phyloP scores from a whole-genome alignment of 176 grass and related monocot genomes.

The Triticum dicoccoides region DNA sequence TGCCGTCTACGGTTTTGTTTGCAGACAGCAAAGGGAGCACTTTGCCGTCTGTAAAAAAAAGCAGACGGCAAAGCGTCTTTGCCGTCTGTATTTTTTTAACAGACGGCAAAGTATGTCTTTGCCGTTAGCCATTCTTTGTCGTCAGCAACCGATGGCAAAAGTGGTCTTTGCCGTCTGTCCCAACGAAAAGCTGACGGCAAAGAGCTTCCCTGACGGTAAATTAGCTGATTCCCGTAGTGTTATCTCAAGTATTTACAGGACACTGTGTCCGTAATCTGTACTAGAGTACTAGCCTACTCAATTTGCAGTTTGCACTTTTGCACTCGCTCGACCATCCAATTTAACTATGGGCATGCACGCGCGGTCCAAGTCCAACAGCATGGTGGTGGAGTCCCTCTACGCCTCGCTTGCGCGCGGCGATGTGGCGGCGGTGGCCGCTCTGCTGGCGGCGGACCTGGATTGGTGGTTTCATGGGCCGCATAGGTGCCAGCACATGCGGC shows the following conservation, averaged over 20 bases:
- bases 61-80: too few relatives aligned
- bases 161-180: too few relatives aligned
- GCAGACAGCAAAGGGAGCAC: too few relatives aligned
- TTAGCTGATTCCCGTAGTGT: too few relatives aligned
- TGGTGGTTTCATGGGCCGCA: conserved; percentile 48
- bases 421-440: neutral
- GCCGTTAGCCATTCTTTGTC: too few relatives aligned
- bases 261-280: neutral
- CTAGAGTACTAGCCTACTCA: neutral
- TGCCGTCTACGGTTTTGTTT: too few relatives aligned
- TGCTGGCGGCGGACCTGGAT: conserved; percentile 38
- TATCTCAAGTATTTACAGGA: neutral
- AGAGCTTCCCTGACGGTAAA: too few relatives aligned
- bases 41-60: too few relatives aligned
- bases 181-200: too few relatives aligned
- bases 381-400: conserved; percentile 42
- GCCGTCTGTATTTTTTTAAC: too few relatives aligned
- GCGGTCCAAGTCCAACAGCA: neutral
- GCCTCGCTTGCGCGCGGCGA: conserved; percentile 22
- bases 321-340: neutral
- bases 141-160: too few relatives aligned
- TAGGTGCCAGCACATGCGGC: conserved; percentile 46
- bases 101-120: too few relatives aligned
- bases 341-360: neutral
- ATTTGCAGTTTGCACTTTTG: neutral